A percentile compares a stretch with the other conserved stretches of the same genome.
phyloP scores from a whole-genome alignment of 2,329 filamentous ascomycete species.

The Penicillium sp. region DNA sequence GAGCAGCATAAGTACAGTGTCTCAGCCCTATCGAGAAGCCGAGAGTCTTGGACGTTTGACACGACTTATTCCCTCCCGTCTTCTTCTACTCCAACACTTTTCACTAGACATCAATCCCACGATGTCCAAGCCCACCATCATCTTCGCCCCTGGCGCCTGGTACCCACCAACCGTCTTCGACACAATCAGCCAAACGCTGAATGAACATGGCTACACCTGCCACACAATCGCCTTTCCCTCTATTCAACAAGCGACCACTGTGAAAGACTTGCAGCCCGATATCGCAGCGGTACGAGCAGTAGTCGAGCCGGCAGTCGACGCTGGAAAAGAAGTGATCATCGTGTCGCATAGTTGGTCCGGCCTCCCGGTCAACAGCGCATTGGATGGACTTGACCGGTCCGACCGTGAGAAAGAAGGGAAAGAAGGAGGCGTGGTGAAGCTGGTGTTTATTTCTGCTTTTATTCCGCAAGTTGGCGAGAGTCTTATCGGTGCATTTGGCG shows the following conservation, averaged over 20 bases:
- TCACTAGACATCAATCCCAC: background rate
- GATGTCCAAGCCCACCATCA: conserved; percentile 31
- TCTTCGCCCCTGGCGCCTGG: conserved; percentile 37
- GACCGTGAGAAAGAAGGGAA: conserved; percentile 29
- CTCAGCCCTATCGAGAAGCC: background rate
- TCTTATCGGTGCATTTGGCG: conserved; percentile 33
- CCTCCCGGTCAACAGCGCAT: conserved; percentile 37
- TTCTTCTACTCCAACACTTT: background rate
- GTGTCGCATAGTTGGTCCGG: conserved; percentile 41
- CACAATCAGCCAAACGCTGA: conserved; percentile 25
- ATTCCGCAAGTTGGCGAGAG: conserved; percentile 36
- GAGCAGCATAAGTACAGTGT: background rate
- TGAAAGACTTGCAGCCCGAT: conserved; percentile 30
- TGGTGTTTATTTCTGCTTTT: conserved; percentile 39
- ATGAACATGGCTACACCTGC: conserved; percentile 19
- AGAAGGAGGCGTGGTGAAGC: conserved; percentile 35
- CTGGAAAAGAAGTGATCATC: conserved; percentile 34
- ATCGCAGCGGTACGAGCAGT: conserved; percentile 36
- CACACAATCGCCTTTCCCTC: conserved; percentile 32
- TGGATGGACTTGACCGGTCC: conserved; percentile 34
- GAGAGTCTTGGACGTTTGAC: background rate
- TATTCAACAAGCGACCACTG: conserved; percentile 24
- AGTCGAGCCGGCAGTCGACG: conserved; percentile 30
- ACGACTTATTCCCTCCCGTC: background rate
- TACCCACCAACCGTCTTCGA: conserved; percentile 33